These are phyloP conservation scores for Pseudogymnoascus sp. DNA, from an alignment of 2,329 filamentous ascomycete genomes.

Conservation along the genomic window DNA sequence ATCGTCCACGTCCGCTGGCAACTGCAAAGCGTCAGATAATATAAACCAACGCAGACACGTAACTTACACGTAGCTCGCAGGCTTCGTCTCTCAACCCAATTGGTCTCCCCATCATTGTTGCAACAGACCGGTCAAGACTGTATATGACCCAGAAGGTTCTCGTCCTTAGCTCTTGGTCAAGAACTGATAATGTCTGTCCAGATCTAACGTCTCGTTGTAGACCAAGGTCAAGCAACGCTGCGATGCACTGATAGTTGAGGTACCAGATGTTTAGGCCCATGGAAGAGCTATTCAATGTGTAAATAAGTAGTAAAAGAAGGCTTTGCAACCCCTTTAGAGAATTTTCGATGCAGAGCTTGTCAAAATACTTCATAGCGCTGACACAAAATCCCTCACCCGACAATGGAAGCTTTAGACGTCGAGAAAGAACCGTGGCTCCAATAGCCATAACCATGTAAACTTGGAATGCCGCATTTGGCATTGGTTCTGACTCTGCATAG, in stretches of 20 bases:
- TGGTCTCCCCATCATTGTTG: slow-evolving; percentile 50
- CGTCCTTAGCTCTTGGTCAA: slow-evolving; percentile 48
- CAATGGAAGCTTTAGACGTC: slow-evolving; percentile 37
- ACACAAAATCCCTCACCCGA: slow-evolving; percentile 43
- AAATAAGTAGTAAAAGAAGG: slow-evolving; percentile 39
- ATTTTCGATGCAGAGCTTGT: slow-evolving; percentile 41
- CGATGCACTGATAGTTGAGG: slow-evolving; percentile 48
- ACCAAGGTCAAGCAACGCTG: slow-evolving; percentile 43
- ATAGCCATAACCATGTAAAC: slow-evolving; percentile 48
- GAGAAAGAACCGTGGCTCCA: slow-evolving; percentile 38
- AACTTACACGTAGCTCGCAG: slow-evolving; percentile 42
- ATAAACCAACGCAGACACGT: background rate
- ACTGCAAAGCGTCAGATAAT: slow-evolving; percentile 10
- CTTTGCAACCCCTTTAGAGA: slow-evolving; percentile 45
- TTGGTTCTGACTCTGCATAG: slow-evolving; percentile 27
- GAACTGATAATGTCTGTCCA: slow-evolving; percentile 36
- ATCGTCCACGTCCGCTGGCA: slow-evolving; percentile 22
- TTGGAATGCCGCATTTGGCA: slow-evolving; percentile 37
- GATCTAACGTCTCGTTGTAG: slow-evolving; percentile 43
- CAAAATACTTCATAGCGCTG: slow-evolving; percentile 40
- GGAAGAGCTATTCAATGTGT: slow-evolving; percentile 43
- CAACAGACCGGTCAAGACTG: slow-evolving; percentile 43
- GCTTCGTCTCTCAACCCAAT: slow-evolving; percentile 49
- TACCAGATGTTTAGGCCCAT: slow-evolving; percentile 47
- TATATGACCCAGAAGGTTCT: slow-evolving; percentile 50